Evolutionary conservation across 345 rosid genomes (phyloP), one percentile per base, ranked within the genome.

Genomic region (Gossypium ekmanianum): DNA sequence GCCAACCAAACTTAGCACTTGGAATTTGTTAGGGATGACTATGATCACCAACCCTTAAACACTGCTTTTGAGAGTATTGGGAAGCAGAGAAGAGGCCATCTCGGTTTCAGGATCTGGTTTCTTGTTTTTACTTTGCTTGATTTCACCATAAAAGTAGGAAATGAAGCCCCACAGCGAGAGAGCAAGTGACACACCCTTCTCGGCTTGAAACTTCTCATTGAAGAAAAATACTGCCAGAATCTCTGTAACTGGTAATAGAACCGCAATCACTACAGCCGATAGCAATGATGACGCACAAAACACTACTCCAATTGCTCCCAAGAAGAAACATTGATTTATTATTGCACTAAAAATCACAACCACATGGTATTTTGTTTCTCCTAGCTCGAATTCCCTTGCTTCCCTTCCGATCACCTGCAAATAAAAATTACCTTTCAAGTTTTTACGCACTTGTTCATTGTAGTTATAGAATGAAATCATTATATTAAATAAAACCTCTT

Each of bases 111-210:
- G 26, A n/a, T 24, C 27, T 47, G 2, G 79, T 47, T 74, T 74
- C 11, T 59, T 34, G 45, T 78, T 79, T 73, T 76, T 84, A 7
- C 14, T 77, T 3, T 74, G 65, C 71, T 86, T 89, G 0, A 84
- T 43, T 83, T 89, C 92, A 10, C 96, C 93, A 20, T 90, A 88
- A 45, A 88, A 90, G 77, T 90, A 92, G 9, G 97, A 92, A 72
- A 71, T 26, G 50, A 90, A 90, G 6, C 91, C 94, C 94, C 95
- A 91, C 0, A 91, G 85, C 0, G 94, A 87, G 16, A 90, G 88
- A 8, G 79, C 88, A 18, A 91, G 94, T 45, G 97, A 77, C 48
- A 90, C 86, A 0, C 88, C 92, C 47, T 91, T 93, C 73, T 90
- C 96, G 16, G 77, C 84, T 68, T 78, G 79, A 81, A 94, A 94